Conservation (phyloP, 2,329 filamentous ascomycete species). For the Onygenales sp. region DNA sequence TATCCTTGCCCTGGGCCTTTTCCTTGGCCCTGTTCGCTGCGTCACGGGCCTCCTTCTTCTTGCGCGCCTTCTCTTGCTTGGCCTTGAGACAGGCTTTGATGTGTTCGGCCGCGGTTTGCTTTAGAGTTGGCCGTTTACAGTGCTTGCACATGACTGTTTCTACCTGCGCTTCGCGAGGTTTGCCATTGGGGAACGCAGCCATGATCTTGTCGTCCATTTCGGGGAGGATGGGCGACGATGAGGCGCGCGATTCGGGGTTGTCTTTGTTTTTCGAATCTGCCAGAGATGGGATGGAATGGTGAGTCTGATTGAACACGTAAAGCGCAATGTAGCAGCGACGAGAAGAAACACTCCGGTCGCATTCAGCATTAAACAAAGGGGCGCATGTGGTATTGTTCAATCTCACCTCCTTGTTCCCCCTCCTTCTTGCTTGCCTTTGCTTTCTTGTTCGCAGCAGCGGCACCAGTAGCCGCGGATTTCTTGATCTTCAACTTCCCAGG, state of each 20-base stretch:
- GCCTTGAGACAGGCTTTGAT: constrained; percentile 74
- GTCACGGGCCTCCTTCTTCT: constrained; percentile 66
- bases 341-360: background rate
- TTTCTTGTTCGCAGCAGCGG: constrained; percentile 11
- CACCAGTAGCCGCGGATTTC: constrained; percentile 11
- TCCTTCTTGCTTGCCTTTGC: constrained; percentile 25
- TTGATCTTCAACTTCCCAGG: constrained; percentile 37
- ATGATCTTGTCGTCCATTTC: constrained; percentile 65
- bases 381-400: background rate
- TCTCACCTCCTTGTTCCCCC: constrained; percentile 18
- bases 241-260: constrained; percentile 20
- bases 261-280: constrained; percentile 15
- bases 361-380: background rate
- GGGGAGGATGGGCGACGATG: constrained; percentile 34
- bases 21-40: constrained; percentile 55
- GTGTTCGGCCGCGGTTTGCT: constrained; percentile 65
- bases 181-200: constrained; percentile 71
- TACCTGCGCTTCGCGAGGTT: constrained; percentile 68
- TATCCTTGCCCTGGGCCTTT: constrained; percentile 37
- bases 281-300: background rate
- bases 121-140: constrained; percentile 81
- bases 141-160: constrained; percentile 84
- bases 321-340: background rate
- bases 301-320: background rate
- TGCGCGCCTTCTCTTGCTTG: constrained; percentile 72